phyloP scores from a whole-genome alignment of 345 rosid species.

The Physaria fendleri region DNA sequence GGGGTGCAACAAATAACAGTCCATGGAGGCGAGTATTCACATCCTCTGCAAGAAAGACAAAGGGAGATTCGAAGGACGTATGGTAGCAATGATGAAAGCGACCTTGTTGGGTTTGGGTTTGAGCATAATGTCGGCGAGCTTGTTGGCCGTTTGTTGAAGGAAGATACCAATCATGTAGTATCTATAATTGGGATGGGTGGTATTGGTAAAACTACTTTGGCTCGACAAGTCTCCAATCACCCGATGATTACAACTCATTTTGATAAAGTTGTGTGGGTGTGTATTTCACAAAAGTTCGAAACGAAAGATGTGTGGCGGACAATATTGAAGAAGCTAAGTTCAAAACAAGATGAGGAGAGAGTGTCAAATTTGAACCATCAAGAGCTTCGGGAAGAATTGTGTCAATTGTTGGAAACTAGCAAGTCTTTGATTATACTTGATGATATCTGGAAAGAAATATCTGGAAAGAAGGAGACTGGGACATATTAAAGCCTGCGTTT shows the following conservation, averaged over 20 bases:
- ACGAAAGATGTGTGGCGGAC: conserved; percentile 20
- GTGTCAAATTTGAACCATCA: conserved; percentile 1
- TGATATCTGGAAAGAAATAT: too few relatives aligned
- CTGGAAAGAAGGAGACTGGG: conserved; percentile 33
- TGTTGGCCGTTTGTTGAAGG: conserved; percentile 9
- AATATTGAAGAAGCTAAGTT: conserved; percentile 16
- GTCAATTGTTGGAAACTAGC: background rate
- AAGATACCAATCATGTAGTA: conserved; percentile 14
- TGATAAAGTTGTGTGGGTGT: conserved; percentile 28
- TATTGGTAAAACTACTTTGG: conserved; percentile 41
- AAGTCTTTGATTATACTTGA: conserved; percentile 38
- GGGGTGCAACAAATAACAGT: background rate
- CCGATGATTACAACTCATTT: conserved; percentile 12
- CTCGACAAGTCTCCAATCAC: conserved; percentile 22
- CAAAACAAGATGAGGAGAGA: background rate
- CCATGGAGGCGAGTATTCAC: background rate
- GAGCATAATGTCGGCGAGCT: conserved; percentile 15
- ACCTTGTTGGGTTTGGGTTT: conserved; percentile 35
- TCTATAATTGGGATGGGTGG: conserved; percentile 46
- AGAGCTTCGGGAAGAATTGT: background rate
- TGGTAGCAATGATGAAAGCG: conserved; percentile 20
- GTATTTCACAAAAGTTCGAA: conserved; percentile 30
- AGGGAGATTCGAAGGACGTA: background rate
- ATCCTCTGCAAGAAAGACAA: background rate
- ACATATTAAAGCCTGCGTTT: conserved; percentile 16